A percentile compares a stretch with the other conserved stretches of the same genome.
phyloP scores from a whole-genome alignment of 2,329 filamentous ascomycete species.

The Cladobotryum mycophilum region DNA sequence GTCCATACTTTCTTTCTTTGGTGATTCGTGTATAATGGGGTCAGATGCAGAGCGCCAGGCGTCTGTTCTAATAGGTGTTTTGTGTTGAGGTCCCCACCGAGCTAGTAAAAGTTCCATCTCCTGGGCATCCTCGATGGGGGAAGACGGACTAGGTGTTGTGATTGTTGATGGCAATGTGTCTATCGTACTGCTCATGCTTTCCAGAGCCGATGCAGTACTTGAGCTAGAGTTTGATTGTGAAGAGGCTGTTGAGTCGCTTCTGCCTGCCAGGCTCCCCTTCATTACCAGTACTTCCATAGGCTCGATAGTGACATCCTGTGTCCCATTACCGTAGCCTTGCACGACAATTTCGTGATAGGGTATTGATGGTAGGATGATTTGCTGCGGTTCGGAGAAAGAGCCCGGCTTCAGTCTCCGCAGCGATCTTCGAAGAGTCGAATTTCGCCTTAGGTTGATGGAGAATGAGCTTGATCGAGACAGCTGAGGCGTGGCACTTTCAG shows the following conservation, averaged over 20 bases:
- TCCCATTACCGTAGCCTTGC: constrained; percentile 49
- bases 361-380: constrained; percentile 12
- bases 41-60: constrained; percentile 18
- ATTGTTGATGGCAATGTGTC: constrained; percentile 22
- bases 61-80: constrained; percentile 11
- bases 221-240: constrained; percentile 18
- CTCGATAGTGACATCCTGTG: constrained; percentile 30
- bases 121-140: constrained; percentile 10
- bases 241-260: constrained; percentile 23
- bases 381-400: constrained; percentile 14
- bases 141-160: constrained; percentile 18
- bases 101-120: constrained; percentile 18
- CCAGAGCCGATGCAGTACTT: constrained; percentile 21
- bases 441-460: constrained; percentile 24
- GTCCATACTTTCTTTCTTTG: constrained; percentile 24
- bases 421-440: constrained; percentile 29
- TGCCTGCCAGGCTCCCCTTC: constrained; percentile 14
- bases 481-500: constrained; percentile 16
- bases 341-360: constrained; percentile 46
- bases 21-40: constrained; percentile 20
- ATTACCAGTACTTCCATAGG: constrained; percentile 1
- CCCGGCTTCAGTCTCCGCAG: constrained; percentile 25
- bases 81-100: constrained; percentile 24
- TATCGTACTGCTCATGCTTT: constrained; percentile 20
- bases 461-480: constrained; percentile 26